Percentiles rank a stretch among this genome's conserved stretches.
These are phyloP conservation scores for Chaetomium sp. DNA, from an alignment of 2,329 filamentous ascomycete genomes.

Conservation along the genomic window DNA sequence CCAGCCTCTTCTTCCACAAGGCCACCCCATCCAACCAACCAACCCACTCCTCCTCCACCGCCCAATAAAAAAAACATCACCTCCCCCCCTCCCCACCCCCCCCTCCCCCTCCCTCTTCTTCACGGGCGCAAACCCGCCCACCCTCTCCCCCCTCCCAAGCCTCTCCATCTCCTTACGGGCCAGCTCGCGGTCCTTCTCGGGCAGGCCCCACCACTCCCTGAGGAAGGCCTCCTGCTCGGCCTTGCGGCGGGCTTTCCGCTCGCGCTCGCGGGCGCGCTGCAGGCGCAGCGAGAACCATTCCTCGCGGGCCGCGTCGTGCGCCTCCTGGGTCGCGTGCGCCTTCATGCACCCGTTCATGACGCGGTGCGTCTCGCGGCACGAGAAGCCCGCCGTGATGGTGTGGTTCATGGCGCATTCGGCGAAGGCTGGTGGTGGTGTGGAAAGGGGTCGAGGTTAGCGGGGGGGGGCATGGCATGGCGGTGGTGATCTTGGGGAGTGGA, in stretches of 20 bases:
- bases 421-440: conserved; percentile 64
- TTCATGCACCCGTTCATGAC: conserved; percentile 96
- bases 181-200: conserved; percentile 56
- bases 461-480: neutral
- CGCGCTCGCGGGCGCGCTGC: conserved; percentile 67
- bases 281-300: conserved; percentile 87
- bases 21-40: neutral
- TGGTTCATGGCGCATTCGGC: conserved; percentile 84
- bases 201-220: conserved; percentile 68
- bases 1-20: neutral
- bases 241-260: conserved; percentile 62
- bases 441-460: neutral
- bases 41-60: neutral
- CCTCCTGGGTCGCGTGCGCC: conserved; percentile 76
- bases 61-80: neutral
- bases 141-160: conserved; percentile 52
- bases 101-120: conserved; percentile 35
- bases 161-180: conserved; percentile 57
- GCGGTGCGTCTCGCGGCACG: conserved; percentile 76
- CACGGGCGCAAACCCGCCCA: conserved; percentile 55
- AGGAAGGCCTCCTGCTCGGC: conserved; percentile 66
- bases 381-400: conserved; percentile 85
- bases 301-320: conserved; percentile 84
- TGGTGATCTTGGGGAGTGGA: neutral
- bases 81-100: conserved; percentile 15